Base-by-base conservation (phyloP, 768 basidiomycete species). In the Boletus pseudopeckii region DNA sequence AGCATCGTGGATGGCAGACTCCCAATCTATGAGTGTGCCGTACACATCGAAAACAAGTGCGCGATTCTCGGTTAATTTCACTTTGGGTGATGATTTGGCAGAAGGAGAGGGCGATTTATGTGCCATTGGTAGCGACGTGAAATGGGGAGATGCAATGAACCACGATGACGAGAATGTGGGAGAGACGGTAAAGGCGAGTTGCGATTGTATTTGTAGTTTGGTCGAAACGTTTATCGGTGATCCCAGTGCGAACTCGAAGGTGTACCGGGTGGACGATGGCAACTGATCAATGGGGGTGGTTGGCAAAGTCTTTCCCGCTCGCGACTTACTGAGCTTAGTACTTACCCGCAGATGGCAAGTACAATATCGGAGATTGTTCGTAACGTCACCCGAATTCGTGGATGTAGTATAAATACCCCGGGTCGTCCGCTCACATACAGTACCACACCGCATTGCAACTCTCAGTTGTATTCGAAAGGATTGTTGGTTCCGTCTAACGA, bases 11-110 rank as follows among this genome's bases (percentile, higher is more conserved):
- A 91, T 77, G 15, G 85, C 84, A 6, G 78, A 75, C 68, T 90
- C 88, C 88, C 88, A 90, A 66, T 91, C 84, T 41, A 81, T 71
- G 46, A 90, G 80, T 1, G 89, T 91, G 4, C 85, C 88, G 57
- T 90, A 90, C 55, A 87, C 84, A 58, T 92, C 89, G 64, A 88
- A 87, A 45, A 88, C 72, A 40, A 90, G 76, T 22, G 77, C 78
- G 17, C 50, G 56, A 47, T 69, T 57, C 3, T 56, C 37, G 14
- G 58, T 63, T 34, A 66, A 57, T 44, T 54, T 58, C 44, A 54
- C n/a, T 43, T 28, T 14, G 13, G 26, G 48, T 14, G 40, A 28
- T 14, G 40, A 28, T 28, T 50, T 46, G 32, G 45, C 34, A 33
- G 56, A 44, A 53, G 51, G 15, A 34, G 45, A 46, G n/a, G 37